phyloP scores from a whole-genome alignment of 2,329 filamentous ascomycete species.

The Alternaria novae-zelandiae region DNA sequence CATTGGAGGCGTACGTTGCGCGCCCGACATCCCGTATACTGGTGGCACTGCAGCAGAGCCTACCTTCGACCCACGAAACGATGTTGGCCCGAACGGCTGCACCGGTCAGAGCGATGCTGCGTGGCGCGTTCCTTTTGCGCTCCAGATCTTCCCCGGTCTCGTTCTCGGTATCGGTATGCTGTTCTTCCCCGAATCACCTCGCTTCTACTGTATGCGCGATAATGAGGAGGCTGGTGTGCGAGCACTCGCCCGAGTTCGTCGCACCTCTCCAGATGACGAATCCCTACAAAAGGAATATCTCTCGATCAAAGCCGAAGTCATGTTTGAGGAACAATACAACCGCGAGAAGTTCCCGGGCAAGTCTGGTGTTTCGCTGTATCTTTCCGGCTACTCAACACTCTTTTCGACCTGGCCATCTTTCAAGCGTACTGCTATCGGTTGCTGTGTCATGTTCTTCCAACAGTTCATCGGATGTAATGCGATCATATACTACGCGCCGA shows the following conservation, averaged over 20 bases:
- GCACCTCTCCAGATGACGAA: slow-evolving; percentile 54
- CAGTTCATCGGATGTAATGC: slow-evolving; percentile 74
- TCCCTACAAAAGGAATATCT: slow-evolving; percentile 71
- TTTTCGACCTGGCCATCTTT: slow-evolving; percentile 54
- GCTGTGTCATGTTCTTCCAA: slow-evolving; percentile 52
- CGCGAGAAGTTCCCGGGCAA: slow-evolving; percentile 43
- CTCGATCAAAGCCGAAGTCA: slow-evolving; percentile 53
- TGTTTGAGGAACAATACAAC: slow-evolving; percentile 60
- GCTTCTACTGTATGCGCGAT: slow-evolving; percentile 38
- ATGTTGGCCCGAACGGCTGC: slow-evolving; percentile 27
- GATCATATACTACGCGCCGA: slow-evolving; percentile 30
- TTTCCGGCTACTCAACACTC: slow-evolving; percentile 60
- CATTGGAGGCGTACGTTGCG: slow-evolving; percentile 49
- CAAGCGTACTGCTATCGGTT: slow-evolving; percentile 45
- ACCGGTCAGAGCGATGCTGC: slow-evolving; percentile 45
- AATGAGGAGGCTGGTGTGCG: slow-evolving; percentile 53
- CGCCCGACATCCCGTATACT: slow-evolving; percentile 55
- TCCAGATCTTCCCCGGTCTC: slow-evolving; percentile 81
- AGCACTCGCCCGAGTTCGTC: slow-evolving; percentile 57
- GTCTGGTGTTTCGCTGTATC: slow-evolving; percentile 59
- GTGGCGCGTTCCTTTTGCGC: slow-evolving; percentile 73
- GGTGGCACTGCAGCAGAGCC: slow-evolving; percentile 50
- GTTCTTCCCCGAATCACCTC: slow-evolving; percentile 31
- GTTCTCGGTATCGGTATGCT: slow-evolving; percentile 71
- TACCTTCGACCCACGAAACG: slow-evolving; percentile 45